These are phyloP conservation scores for Heimioporus retisporus DNA, from an alignment of 1,284 basidiomycete species.

Conservation along the genomic window DNA sequence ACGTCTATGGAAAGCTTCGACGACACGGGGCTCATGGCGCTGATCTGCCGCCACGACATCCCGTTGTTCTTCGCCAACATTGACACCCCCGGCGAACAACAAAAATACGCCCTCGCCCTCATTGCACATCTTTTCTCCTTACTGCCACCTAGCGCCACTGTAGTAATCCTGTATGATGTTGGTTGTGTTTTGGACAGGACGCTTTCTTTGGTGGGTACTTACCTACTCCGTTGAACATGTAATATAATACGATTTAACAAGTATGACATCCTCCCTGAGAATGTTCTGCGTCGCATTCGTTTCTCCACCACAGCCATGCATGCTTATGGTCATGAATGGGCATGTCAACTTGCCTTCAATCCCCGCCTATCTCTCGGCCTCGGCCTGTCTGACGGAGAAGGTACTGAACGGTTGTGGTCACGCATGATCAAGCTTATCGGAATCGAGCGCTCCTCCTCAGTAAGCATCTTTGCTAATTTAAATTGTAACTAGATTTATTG, in stretches of 20 bases:
- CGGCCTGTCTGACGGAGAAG: slow-evolving; percentile 2
- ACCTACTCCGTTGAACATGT: too few relatives aligned
- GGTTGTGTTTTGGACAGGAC: background rate
- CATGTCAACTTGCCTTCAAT: background rate
- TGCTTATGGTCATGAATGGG: background rate
- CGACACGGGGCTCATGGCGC: slow-evolving; percentile 30
- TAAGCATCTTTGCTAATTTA: background rate
- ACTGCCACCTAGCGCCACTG: background rate
- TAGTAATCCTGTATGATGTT: background rate
- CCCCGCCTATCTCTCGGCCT: background rate
- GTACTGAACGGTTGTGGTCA: background rate
- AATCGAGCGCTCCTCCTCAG: slow-evolving; percentile 5
- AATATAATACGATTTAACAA: background rate
- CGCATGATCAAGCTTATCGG: slow-evolving; percentile 6
- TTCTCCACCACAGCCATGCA: background rate
- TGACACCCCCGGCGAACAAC: slow-evolving; percentile 15
- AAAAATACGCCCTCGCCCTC: slow-evolving; percentile 49
- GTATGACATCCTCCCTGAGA: background rate
- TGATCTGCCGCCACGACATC: background rate
- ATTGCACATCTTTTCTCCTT: slow-evolving; percentile 20
- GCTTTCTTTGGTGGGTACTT: background rate
- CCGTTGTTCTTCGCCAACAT: background rate
- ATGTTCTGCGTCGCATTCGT: background rate
- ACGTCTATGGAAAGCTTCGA: slow-evolving; percentile 11
- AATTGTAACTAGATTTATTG: background rate